Percentiles rank a stretch among this genome's conserved stretches.
Conservation (phyloP, 163 green algal species). For the Trebouxia gelatinosa region DNA sequence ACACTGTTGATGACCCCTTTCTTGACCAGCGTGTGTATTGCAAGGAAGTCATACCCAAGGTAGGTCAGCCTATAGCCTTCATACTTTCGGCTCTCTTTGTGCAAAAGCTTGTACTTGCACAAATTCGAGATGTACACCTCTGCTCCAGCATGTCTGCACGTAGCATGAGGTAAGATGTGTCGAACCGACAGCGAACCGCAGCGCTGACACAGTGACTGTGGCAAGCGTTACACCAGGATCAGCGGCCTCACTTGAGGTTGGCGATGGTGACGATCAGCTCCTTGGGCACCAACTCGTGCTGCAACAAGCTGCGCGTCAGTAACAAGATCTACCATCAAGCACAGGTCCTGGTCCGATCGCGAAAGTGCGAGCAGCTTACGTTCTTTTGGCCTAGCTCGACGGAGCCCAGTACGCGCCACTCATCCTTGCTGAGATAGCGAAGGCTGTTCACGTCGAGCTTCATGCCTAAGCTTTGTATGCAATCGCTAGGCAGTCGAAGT, state of each 20-base stretch:
- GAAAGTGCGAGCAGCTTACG: conserved; percentile 48
- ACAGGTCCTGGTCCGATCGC: too few relatives aligned
- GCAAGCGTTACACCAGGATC: conserved; percentile 13
- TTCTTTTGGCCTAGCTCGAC: conserved; percentile 99
- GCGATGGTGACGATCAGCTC: conserved; percentile 93
- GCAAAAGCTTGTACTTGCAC: conserved; percentile 95
- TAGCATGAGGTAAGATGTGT: too few relatives aligned
- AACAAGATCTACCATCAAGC: too few relatives aligned
- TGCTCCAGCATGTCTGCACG: conserved; percentile 80
- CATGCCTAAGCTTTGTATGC: too few relatives aligned
- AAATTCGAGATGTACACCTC: conserved; percentile 83
- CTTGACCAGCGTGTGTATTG: conserved; percentile 84
- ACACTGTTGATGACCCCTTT: conserved; percentile 82
- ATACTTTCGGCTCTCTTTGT: conserved; percentile 93
- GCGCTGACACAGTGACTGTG: too few relatives aligned
- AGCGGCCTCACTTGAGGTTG: conserved; percentile 75
- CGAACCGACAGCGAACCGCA: too few relatives aligned
- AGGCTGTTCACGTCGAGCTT: conserved; percentile 98
- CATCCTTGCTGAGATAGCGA: conserved; percentile 92
- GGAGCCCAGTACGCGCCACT: conserved; percentile 92
- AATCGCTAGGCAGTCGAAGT: too few relatives aligned
- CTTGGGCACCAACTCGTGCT: conserved; percentile 96
- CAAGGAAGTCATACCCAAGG: conserved; percentile 98
- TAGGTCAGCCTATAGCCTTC: conserved; percentile 89
- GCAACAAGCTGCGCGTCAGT: conserved; percentile 33